These are phyloP conservation scores for Talaromyces sp. DNA, from an alignment of 2,329 filamentous ascomycete species.

Conservation along the genomic window DNA sequence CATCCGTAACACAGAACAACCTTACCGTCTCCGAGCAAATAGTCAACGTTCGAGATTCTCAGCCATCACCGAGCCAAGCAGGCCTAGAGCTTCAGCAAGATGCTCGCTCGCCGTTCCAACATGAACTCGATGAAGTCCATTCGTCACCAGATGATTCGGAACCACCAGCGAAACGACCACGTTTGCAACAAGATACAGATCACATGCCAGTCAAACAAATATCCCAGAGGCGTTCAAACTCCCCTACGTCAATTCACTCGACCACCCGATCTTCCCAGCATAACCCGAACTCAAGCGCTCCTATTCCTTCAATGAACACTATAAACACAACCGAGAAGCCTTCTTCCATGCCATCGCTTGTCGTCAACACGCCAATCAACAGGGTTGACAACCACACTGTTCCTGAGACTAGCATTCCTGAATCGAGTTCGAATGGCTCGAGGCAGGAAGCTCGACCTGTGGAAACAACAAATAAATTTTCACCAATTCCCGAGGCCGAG, in stretches of 20 bases:
- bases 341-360: constrained; percentile 34
- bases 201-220: constrained; percentile 1
- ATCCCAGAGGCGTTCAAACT: constrained; percentile 1
- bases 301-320: not conserved
- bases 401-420: constrained; percentile 30
- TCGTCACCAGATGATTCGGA: constrained; percentile 5
- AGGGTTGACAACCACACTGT: constrained; percentile 22
- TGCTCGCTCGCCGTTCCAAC: constrained; percentile 2
- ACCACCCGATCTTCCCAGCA: constrained; percentile 18
- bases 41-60: constrained; percentile 32
- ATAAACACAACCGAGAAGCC: constrained; percentile 19
- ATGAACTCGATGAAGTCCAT: constrained; percentile 4
- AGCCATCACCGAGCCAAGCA: constrained; percentile 23
- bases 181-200: not conserved
- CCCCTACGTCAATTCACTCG: constrained; percentile 15
- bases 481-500: constrained; percentile 15
- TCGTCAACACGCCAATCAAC: constrained; percentile 36
- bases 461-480: not conserved
- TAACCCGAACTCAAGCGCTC: not conserved
- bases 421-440: constrained; percentile 29
- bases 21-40: constrained; percentile 23
- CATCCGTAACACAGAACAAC: constrained; percentile 1
- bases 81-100: constrained; percentile 2
- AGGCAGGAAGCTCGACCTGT: not conserved
- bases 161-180: constrained; percentile 7